Evolutionary conservation across 2,329 filamentous ascomycete species (phyloP).

Genomic region (Neonectria ditissima): DNA sequence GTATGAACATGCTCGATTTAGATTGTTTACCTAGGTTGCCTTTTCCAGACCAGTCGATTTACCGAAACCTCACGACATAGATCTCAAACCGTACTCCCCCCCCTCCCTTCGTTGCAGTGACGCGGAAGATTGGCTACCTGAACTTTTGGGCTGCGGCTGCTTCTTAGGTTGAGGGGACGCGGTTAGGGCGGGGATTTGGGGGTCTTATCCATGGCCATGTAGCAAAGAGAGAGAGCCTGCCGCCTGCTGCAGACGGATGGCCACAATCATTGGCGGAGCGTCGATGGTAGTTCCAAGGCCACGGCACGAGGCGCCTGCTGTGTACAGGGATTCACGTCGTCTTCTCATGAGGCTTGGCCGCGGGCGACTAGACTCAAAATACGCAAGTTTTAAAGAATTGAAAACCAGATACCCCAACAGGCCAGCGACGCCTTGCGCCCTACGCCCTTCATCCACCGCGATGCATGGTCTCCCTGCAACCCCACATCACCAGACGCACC

Average conservation of each 20-base stretch:
- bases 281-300: slow-evolving; percentile 15
- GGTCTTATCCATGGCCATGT: slow-evolving; percentile 9
- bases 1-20: slow-evolving; percentile 31
- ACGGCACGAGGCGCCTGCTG: slow-evolving; percentile 27
- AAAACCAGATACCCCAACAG: slow-evolving; percentile 42
- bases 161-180: slow-evolving; percentile 10
- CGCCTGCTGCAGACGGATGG: neutral
- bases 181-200: slow-evolving; percentile 7
- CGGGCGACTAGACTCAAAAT: slow-evolving; percentile 33
- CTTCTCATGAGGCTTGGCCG: slow-evolving; percentile 29
- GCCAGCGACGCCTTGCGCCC: slow-evolving; percentile 8
- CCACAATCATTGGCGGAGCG: slow-evolving; percentile 19
- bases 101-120: neutral
- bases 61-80: slow-evolving; percentile 19
- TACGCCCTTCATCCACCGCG: slow-evolving; percentile 19
- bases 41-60: slow-evolving; percentile 16
- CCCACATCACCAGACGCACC: slow-evolving; percentile 33
- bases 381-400: slow-evolving; percentile 39
- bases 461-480: slow-evolving; percentile 28
- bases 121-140: slow-evolving; percentile 16
- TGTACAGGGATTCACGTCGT: slow-evolving; percentile 14
- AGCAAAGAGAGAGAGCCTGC: slow-evolving; percentile 2
- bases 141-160: slow-evolving; percentile 9
- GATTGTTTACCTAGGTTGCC: slow-evolving; percentile 26
- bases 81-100: slow-evolving; percentile 1